A percentile compares a stretch with the other conserved stretches of the same genome.
Conservation (phyloP, 805 yeast species). For the Torulaspora gathmanii region DNA sequence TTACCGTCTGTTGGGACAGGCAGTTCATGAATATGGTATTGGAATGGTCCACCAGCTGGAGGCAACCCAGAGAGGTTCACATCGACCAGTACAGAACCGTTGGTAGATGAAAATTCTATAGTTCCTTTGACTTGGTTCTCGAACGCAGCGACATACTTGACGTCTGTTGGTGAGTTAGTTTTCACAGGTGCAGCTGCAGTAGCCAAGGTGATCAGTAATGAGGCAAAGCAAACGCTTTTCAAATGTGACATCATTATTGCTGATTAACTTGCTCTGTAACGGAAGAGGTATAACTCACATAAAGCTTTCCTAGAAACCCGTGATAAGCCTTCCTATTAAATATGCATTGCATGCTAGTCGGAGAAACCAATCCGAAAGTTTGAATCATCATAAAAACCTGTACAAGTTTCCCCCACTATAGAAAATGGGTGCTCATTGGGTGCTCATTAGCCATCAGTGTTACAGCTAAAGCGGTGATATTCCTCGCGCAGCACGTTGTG, state of each 20-base stretch:
- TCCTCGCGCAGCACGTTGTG: background rate
- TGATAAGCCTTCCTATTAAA: background rate
- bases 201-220: background rate
- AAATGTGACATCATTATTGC: background rate
- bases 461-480: background rate
- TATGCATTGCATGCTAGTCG: background rate
- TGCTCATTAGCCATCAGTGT: background rate
- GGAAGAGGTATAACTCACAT: background rate
- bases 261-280: background rate
- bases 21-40: conserved; percentile 60
- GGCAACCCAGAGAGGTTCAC: conserved; percentile 71
- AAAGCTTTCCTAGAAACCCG: background rate
- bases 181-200: conserved; percentile 37
- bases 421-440: background rate
- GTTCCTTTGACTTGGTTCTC: conserved; percentile 48
- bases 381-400: background rate
- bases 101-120: conserved; percentile 52
- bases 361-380: background rate
- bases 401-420: background rate
- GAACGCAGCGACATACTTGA: conserved; percentile 47
- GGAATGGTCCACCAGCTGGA: conserved; percentile 59
- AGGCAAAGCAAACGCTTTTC: background rate
- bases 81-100: conserved; percentile 58
- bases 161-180: conserved; percentile 38
- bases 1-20: conserved; percentile 48